Evolutionary conservation across 768 basidiomycete genomes (phyloP), one percentile per base, ranked within the genome.

Genomic region (Trametes cubensis): DNA sequence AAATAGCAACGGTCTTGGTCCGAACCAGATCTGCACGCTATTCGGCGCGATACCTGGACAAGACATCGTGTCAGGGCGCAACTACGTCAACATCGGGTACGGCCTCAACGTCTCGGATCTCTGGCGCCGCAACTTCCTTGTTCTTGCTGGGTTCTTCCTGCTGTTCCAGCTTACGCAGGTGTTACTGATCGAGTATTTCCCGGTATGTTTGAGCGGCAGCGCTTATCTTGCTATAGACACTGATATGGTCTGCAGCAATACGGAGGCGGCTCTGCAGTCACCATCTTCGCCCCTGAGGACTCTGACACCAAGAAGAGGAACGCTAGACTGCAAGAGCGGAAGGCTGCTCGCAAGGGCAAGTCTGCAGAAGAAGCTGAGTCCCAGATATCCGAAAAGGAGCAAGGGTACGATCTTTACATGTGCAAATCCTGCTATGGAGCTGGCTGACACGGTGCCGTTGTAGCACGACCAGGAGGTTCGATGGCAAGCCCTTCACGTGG

Each of bases 11-110:
- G 63, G 70, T 60, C 70, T 89, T 64, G 82, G 86, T 46, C 76
- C 81, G 2, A 88, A 93, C 66, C 93, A 94, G 76, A 84, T 83
- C 11, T 94, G 93, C 73, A 90, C 90, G 0, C 75, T 94, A 21
- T 82, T 81, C 58, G 92, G 92, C n/a, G 76, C 89, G 0, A 67
- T 71, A 4, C 73, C 81, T 0, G 92, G 92, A 0, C 81, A 78
- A 34, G 77, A 77, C 56, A 53, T 76, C 30, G 84, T 94, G 59
- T 65, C 74, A 11, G 93, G 93, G 3, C 72, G 74, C 8, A 68
- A 72, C 21, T 97, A 97, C 72, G 74, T 95, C 50, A 65, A 75
- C 13, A 83, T 80, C 2, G 81, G 81, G 0, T 90, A 79, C 66
- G 79, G 75, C 2, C 68, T 88, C 53, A 70, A 79, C 50, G 69